Conservation (phyloP, 2,329 filamentous ascomycete species). For the Biscogniauxia sp. region DNA sequence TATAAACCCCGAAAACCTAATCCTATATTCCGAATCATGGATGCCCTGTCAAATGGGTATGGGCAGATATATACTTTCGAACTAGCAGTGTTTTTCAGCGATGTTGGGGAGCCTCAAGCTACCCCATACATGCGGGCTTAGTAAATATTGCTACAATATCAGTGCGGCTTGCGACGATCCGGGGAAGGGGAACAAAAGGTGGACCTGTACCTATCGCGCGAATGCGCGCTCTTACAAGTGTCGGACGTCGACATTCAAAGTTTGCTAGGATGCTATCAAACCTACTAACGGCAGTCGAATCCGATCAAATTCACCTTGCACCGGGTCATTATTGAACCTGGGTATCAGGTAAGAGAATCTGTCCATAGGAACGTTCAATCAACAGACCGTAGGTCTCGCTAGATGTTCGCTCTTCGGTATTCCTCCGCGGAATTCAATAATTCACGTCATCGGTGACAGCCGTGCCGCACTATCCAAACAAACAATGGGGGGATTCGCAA, state of each 20-base stretch:
- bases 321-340: no score
- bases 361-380: no score
- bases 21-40: not conserved
- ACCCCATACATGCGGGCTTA: not conserved
- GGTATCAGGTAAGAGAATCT: not conserved
- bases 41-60: not conserved
- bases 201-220: not conserved
- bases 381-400: not conserved
- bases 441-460: not conserved
- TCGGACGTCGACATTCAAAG: not conserved
- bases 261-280: not conserved
- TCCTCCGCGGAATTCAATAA: not conserved
- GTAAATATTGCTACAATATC: not conserved
- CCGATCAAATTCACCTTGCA: not conserved
- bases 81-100: not conserved
- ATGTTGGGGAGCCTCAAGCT: not conserved
- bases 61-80: not conserved
- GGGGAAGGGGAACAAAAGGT: not conserved
- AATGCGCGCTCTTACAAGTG: not conserved
- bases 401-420: not conserved
- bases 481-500: not conserved
- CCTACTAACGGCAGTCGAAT: not conserved
- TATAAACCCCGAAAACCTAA: not conserved
- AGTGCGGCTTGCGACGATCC: not conserved
- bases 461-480: not conserved